Percentiles rank a stretch among this genome's conserved stretches.
phyloP scores from a whole-genome alignment of 192 early-diverging fungal genomes.

The Obelidium mucronatum region DNA sequence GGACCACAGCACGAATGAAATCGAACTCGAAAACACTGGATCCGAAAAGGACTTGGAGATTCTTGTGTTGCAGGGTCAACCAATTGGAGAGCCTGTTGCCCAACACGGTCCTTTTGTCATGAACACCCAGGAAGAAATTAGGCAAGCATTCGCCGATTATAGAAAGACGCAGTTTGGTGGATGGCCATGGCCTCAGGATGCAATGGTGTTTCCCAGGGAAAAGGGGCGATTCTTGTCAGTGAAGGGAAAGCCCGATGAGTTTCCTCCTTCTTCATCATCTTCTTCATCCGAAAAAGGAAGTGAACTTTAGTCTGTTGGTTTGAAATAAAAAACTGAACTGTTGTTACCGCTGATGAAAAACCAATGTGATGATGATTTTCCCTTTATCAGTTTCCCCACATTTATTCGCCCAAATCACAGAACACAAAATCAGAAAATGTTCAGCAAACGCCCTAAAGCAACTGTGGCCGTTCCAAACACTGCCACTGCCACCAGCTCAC shows the following conservation, averaged over 20 bases:
- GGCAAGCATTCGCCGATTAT: slow-evolving; percentile 34
- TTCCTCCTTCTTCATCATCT: slow-evolving; percentile 7
- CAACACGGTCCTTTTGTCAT: slow-evolving; percentile 69
- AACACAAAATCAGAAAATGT: background rate
- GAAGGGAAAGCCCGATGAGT: slow-evolving; percentile 21
- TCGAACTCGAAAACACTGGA: slow-evolving; percentile 43
- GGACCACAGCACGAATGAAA: slow-evolving; percentile 46
- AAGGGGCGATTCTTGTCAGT: slow-evolving; percentile 24
- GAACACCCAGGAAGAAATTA: slow-evolving; percentile 63
- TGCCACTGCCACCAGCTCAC: background rate
- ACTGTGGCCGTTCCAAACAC: background rate
- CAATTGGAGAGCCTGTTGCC: slow-evolving; percentile 61
- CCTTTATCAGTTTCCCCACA: too few relatives aligned
- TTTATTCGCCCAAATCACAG: too few relatives aligned
- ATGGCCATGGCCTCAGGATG: slow-evolving; percentile 35
- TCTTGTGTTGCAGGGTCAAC: slow-evolving; percentile 65
- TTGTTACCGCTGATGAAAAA: too few relatives aligned
- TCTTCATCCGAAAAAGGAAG: too few relatives aligned
- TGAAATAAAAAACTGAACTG: too few relatives aligned
- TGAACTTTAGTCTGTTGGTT: too few relatives aligned
- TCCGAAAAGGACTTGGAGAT: slow-evolving; percentile 56
- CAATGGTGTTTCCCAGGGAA: slow-evolving; percentile 23
- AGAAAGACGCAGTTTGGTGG: slow-evolving; percentile 38
- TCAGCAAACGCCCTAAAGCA: background rate
- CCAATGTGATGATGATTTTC: too few relatives aligned